phyloP scores from a whole-genome alignment of 164 flowering plant genomes.

The Buxus sempervirens region DNA sequence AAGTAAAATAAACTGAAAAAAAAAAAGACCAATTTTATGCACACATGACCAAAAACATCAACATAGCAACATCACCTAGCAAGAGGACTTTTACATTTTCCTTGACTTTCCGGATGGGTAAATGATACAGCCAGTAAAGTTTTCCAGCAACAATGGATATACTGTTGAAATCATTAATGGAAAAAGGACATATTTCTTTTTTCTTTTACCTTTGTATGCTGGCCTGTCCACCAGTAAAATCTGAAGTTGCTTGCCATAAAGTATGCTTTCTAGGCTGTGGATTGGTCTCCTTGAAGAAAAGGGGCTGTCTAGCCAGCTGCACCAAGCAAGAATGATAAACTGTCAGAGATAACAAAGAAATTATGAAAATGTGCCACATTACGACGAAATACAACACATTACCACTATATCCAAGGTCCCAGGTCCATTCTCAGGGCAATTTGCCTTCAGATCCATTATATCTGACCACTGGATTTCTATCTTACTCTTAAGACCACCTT shows the following conservation, averaged over 20 bases:
- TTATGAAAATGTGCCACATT: not conserved
- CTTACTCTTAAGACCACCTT: conserved; percentile 79
- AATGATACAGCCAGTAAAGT: too few relatives aligned
- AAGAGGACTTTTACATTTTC: too few relatives aligned
- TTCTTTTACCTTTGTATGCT: conserved; percentile 52
- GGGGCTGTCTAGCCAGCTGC: conserved; percentile 77
- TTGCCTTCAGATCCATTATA: conserved; percentile 69
- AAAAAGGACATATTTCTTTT: not conserved
- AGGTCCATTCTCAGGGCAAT: conserved; percentile 56
- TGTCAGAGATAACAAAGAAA: conserved; percentile 1
- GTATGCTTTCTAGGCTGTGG: conserved; percentile 94
- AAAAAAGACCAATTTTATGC: too few relatives aligned
- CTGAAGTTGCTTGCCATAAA: conserved; percentile 81
- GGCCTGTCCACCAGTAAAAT: conserved; percentile 82
- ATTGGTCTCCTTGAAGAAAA: conserved; percentile 82
- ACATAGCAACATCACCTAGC: too few relatives aligned
- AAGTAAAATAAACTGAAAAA: too few relatives aligned
- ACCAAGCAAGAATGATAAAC: conserved; percentile 10
- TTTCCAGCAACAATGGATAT: too few relatives aligned
- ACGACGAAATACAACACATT: conserved; percentile 13
- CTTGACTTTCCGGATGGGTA: too few relatives aligned
- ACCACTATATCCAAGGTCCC: conserved; percentile 77
- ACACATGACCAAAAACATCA: too few relatives aligned
- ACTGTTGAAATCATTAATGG: too few relatives aligned
- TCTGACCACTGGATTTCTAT: conserved; percentile 92